Evolutionary conservation across 1,284 basidiomycete species (phyloP), one percentile per base, ranked within the genome.

Genomic region (Cryptococcus wingfieldii): DNA sequence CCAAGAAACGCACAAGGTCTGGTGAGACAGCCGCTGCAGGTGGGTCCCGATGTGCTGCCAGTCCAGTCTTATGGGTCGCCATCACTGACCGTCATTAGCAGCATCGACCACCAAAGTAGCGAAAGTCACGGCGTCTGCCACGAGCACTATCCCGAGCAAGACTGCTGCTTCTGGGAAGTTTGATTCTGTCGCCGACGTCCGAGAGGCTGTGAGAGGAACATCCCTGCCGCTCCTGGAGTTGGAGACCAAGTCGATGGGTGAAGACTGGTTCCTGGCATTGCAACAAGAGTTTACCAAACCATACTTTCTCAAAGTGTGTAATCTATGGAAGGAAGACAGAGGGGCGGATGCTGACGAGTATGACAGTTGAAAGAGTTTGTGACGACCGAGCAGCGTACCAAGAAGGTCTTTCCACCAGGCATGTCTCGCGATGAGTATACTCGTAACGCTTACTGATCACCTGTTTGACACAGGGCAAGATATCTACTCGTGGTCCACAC

Each of bases 391-490:
- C 69, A 72, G 49, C 56, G 53, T 41, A 71, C 54, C 44, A 71
- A 69, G 50, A 78, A 74, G 57, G 71, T 80, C n/a, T 80, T 79
- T 53, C 79, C 79, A 2, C 78, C 77, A 19, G 71, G 79, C 79
- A 38, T 50, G 76, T 55, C n/a, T n/a, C 41, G 23, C 47, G 7
- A 23, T 25, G 5, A 14, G 7, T 56, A 31, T 23, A 23, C 23
- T 13, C 3, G 42, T 43, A 10, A 8, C 31, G 3, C 31, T 34
- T 27, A 43, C 31, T 39, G 14, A n/a, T 5, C n/a, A 53, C 18
- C 25, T 19, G 19, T 27, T 16, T 23, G 23, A 13, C 8, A 39
- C 16, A 7, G 38, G 25, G 28, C 43, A 71, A 14, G 79, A 80
- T 55, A 74, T 80, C 23, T 80, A 80, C 60, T 75, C 78, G 7